Evolutionary conservation across 345 rosid genomes (phyloP).

Genomic region (Gynandropsis gynandra): DNA sequence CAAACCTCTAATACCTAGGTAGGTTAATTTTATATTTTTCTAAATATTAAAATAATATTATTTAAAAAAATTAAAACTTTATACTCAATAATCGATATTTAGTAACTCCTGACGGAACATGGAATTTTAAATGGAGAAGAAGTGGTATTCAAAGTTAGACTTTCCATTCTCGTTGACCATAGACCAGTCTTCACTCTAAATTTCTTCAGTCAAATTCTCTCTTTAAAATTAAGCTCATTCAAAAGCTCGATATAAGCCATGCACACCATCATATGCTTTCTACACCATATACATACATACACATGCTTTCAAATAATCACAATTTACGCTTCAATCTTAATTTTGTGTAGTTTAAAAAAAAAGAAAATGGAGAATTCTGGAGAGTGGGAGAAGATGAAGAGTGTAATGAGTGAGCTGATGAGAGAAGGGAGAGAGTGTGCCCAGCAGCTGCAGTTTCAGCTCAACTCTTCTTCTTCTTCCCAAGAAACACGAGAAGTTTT

Average conservation of each 20-base stretch:
- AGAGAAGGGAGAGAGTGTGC: constrained; percentile 54
- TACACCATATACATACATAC: not conserved
- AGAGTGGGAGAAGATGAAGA: constrained; percentile 49
- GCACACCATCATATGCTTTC: constrained; percentile 8
- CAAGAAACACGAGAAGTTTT: constrained; percentile 39
- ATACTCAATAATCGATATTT: no score
- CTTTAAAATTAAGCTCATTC: constrained; percentile 19
- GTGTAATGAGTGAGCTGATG: constrained; percentile 44
- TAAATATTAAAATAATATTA: no score
- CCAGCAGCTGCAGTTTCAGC: constrained; percentile 40
- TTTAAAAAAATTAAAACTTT: no score
- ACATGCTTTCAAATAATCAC: not conserved
- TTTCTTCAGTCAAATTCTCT: constrained; percentile 22
- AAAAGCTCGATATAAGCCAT: constrained; percentile 19
- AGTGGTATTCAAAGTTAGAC: constrained; percentile 31
- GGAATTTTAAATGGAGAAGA: constrained; percentile 18
- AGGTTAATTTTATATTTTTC: no score
- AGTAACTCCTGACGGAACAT: no score
- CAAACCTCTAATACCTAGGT: no score
- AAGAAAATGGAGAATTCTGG: constrained; percentile 33
- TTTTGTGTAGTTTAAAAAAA: constrained; percentile 2
- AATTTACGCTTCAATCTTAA: not conserved
- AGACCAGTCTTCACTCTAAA: constrained; percentile 23
- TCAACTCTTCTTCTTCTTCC: constrained; percentile 40
- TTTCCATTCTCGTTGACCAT: constrained; percentile 32